A percentile compares a stretch with the other conserved stretches of the same genome.
phyloP scores from a whole-genome alignment of 2,329 filamentous ascomycete genomes.

The Balansia obtecta region DNA sequence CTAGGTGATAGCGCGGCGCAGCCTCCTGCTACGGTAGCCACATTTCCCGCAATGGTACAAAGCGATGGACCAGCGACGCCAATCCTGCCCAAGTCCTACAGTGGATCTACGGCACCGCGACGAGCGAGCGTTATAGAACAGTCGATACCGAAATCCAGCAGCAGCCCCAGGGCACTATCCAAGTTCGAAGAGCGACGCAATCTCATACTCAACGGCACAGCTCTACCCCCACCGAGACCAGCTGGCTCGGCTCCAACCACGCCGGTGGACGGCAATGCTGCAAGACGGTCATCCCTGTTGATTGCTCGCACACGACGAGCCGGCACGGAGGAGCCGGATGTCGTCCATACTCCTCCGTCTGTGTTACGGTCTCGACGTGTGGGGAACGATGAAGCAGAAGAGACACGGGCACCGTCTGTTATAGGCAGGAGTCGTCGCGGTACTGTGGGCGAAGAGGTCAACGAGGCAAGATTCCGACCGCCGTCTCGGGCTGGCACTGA shows the following conservation, averaged over 20 bases:
- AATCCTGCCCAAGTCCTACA: slow-evolving; percentile 29
- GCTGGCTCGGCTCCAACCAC: slow-evolving; percentile 26
- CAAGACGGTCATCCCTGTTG: slow-evolving; percentile 42
- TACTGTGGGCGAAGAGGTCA: slow-evolving; percentile 35
- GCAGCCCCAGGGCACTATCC: slow-evolving; percentile 35
- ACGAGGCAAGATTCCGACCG: slow-evolving; percentile 37
- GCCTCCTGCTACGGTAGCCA: slow-evolving; percentile 5
- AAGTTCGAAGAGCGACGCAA: slow-evolving; percentile 41
- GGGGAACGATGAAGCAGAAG: slow-evolving; percentile 35
- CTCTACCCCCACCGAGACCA: slow-evolving; percentile 33
- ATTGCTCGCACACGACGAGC: slow-evolving; percentile 32
- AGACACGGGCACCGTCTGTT: slow-evolving; percentile 29
- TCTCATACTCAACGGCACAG: slow-evolving; percentile 31
- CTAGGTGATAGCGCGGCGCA: slow-evolving; percentile 41
- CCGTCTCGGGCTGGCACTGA: slow-evolving; percentile 49
- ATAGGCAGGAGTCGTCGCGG: slow-evolving; percentile 33
- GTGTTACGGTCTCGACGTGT: slow-evolving; percentile 33
- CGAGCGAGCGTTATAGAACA: slow-evolving; percentile 31
- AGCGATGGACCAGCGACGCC: slow-evolving; percentile 27
- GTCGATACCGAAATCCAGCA: slow-evolving; percentile 22
- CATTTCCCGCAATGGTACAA: slow-evolving; percentile 11
- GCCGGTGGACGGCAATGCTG: slow-evolving; percentile 23
- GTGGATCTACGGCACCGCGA: slow-evolving; percentile 23
- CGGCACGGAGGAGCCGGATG: slow-evolving; percentile 38
- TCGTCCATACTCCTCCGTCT: slow-evolving; percentile 36